These are phyloP conservation scores for Phytopythium oedochilum DNA, from an alignment of 352 stramenopile genomes.

Conservation along the genomic window DNA sequence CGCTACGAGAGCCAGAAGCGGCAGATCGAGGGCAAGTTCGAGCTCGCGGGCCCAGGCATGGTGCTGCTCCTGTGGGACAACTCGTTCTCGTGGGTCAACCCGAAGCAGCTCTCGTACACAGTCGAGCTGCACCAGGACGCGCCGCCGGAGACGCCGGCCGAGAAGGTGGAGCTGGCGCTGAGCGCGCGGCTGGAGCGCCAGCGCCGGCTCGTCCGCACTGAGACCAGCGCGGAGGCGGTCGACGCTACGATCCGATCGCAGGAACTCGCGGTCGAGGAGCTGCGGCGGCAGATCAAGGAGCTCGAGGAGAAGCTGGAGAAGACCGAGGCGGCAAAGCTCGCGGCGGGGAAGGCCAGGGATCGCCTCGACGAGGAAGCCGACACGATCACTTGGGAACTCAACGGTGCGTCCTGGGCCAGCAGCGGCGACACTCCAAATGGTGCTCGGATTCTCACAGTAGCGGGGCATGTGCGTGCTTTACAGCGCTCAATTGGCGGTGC, in stretches of 20 bases:
- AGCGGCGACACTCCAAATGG: not conserved
- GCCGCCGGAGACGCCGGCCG: constrained; percentile 22
- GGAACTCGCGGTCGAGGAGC: constrained; percentile 32
- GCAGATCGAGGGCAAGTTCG: constrained; percentile 31
- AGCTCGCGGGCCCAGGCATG: constrained; percentile 48
- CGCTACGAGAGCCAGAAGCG: constrained; percentile 68
- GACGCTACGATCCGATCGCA: constrained; percentile 44
- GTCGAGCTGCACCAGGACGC: constrained; percentile 67
- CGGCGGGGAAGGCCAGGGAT: constrained; percentile 28
- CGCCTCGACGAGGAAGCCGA: constrained; percentile 44
- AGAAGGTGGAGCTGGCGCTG: constrained; percentile 42
- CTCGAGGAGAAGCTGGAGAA: constrained; percentile 31
- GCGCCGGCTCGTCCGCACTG: constrained; percentile 23
- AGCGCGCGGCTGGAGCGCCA: constrained; percentile 42
- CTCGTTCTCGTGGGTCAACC: constrained; percentile 78
- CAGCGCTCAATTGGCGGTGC: constrained; percentile 45
- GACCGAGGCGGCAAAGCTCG: constrained; percentile 32
- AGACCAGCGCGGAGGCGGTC: constrained; percentile 32
- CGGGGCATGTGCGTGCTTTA: not conserved
- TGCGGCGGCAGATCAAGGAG: constrained; percentile 60
- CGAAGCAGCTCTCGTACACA: constrained; percentile 70
- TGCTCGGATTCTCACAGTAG: not conserved
- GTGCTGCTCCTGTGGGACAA: constrained; percentile 77
- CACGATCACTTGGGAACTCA: constrained; percentile 61
- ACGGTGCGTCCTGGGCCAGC: constrained; percentile 26